These are phyloP conservation scores for Fraxinus albicans DNA, from an alignment of 305 asterid genomes.

Conservation along the genomic window DNA sequence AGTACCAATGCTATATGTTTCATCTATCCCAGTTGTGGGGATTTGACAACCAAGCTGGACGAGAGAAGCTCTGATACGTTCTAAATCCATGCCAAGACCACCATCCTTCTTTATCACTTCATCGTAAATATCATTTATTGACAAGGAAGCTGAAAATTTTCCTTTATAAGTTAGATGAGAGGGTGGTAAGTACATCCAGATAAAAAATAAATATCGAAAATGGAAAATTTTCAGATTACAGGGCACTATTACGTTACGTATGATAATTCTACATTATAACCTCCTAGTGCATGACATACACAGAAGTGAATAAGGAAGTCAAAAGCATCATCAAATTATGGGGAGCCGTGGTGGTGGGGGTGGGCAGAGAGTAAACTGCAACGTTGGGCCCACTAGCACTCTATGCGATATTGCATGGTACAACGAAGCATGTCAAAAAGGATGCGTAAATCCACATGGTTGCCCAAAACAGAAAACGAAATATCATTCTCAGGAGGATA, in stretches of 20 bases:
- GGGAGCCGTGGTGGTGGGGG: background rate
- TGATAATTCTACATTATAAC: background rate
- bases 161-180: slow-evolving; percentile 24
- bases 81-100: slow-evolving; percentile 64
- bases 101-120: slow-evolving; percentile 72
- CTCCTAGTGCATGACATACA: background rate
- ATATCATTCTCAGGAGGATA: background rate
- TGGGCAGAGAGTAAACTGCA: background rate
- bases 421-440: background rate
- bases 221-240: slow-evolving; percentile 7
- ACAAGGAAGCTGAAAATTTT: slow-evolving; percentile 52
- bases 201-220: background rate
- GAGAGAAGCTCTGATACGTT: slow-evolving; percentile 57
- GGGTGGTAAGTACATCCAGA: slow-evolving; percentile 7
- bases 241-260: background rate
- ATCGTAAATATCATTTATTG: slow-evolving; percentile 60
- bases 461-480: background rate
- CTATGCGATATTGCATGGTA: background rate
- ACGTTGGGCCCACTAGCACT: background rate
- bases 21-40: slow-evolving; percentile 44
- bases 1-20: slow-evolving; percentile 66
- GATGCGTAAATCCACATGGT: background rate
- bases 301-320: background rate
- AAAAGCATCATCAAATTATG: background rate
- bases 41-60: slow-evolving; percentile 65